Conservation (phyloP, 345 rosid genomes). For the Aurinia saxatilis region DNA sequence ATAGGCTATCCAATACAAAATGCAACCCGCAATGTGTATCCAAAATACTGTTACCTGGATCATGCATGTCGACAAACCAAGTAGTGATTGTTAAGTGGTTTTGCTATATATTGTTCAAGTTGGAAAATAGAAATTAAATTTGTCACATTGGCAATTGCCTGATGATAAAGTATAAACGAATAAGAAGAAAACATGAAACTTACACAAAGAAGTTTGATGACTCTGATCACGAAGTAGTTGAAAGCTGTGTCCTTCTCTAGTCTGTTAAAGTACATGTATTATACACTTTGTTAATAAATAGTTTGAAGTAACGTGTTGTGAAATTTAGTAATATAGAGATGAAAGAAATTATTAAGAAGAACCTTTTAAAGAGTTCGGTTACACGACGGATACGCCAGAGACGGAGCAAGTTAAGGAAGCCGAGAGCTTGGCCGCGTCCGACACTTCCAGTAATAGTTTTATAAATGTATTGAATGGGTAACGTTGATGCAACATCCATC, state of each 20-base stretch:
- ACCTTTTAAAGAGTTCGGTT: conserved; percentile 68
- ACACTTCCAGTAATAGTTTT: conserved; percentile 37
- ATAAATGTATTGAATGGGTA: conserved; percentile 58
- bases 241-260: conserved; percentile 80
- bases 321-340: not conserved
- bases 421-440: conserved; percentile 36
- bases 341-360: too few species aligned
- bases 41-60: conserved; percentile 74
- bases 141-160: not conserved
- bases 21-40: conserved; percentile 79
- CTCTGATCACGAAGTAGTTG: conserved; percentile 65
- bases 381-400: conserved; percentile 95
- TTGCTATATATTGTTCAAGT: not conserved
- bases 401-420: conserved; percentile 77
- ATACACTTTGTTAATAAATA: too few species aligned
- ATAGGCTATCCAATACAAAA: conserved; percentile 66
- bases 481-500: conserved; percentile 83
- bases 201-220: conserved; percentile 58
- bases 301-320: too few species aligned
- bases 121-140: not conserved
- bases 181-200: conserved; percentile 7
- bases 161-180: too few species aligned
- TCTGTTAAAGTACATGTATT: conserved; percentile 28
- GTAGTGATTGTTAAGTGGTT: not conserved
- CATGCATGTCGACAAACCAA: not conserved